Evolutionary conservation across 495 filamentous ascomycete species (phyloP).

Genomic region (Penicillium riverlandense): DNA sequence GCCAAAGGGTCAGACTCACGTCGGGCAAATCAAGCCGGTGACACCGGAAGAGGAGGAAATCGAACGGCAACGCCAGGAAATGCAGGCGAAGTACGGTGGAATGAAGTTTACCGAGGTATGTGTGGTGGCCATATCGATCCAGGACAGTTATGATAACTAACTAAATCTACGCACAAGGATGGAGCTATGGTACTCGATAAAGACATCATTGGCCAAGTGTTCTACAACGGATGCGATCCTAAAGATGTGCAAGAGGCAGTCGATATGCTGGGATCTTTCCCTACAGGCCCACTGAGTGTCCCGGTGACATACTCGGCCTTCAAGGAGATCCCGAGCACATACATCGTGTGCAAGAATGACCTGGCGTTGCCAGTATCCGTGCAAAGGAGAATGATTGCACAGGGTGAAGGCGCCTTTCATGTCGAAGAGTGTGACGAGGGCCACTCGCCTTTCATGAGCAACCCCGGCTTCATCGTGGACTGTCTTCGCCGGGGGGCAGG

Average conservation of each 20-base stretch:
- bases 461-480: slow-evolving; percentile 16
- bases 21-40: slow-evolving; percentile 12
- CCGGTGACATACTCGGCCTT: slow-evolving; percentile 23
- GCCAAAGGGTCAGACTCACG: slow-evolving; percentile 15
- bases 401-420: slow-evolving; percentile 13
- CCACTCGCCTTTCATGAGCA: slow-evolving; percentile 24
- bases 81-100: slow-evolving; percentile 7
- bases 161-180: slow-evolving; percentile 7
- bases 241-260: slow-evolving; percentile 15
- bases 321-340: slow-evolving; percentile 22
- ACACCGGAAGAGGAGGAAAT: slow-evolving; percentile 19
- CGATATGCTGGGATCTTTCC: slow-evolving; percentile 17
- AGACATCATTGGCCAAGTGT: slow-evolving; percentile 7
- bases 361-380: slow-evolving; percentile 13
- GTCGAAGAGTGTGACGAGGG: slow-evolving; percentile 23
- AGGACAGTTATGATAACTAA: background rate
- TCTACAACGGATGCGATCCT: slow-evolving; percentile 18
- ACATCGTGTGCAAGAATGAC: slow-evolving; percentile 29
- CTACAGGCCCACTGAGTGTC: slow-evolving; percentile 13
- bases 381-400: slow-evolving; percentile 20
- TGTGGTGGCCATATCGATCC: too few relatives aligned
- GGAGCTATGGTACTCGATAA: slow-evolving; percentile 17
- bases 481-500: slow-evolving; percentile 18
- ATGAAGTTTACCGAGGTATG: slow-evolving; percentile 12
- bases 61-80: slow-evolving; percentile 13